Percentiles rank a stretch among this genome's conserved stretches.
phyloP scores from a whole-genome alignment of 345 rosid species.

The Brassica juncea region DNA sequence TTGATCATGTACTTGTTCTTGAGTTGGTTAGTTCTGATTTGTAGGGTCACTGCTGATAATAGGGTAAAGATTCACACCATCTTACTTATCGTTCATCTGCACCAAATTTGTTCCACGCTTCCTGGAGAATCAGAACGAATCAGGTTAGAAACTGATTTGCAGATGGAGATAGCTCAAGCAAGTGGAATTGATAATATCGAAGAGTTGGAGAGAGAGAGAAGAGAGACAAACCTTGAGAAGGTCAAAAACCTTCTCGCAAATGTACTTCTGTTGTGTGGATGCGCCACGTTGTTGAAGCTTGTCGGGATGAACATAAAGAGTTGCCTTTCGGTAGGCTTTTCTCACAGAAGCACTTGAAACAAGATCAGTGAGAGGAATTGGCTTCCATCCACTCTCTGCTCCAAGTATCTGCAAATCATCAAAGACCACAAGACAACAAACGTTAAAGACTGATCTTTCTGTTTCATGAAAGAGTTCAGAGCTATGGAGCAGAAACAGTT shows the following conservation, averaged over 20 bases:
- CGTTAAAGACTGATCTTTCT: not conserved
- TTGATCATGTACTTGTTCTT: slow-evolving; percentile 10
- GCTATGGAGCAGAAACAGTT: slow-evolving; percentile 17
- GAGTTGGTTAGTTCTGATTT: slow-evolving; percentile 16
- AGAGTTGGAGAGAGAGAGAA: not conserved
- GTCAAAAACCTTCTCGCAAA: slow-evolving; percentile 91
- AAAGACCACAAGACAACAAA: not conserved
- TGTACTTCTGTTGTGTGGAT: slow-evolving; percentile 82
- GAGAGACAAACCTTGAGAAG: slow-evolving; percentile 70
- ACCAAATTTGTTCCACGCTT: slow-evolving; percentile 73
- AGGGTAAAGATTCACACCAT: slow-evolving; percentile 13
- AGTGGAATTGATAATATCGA: not conserved
- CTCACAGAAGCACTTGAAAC: slow-evolving; percentile 69
- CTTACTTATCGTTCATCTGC: slow-evolving; percentile 52
- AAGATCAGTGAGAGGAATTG: slow-evolving; percentile 78
- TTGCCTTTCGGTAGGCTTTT: slow-evolving; percentile 91
- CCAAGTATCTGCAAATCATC: slow-evolving; percentile 71
- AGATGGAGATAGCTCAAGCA: not conserved
- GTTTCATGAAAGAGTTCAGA: not conserved
- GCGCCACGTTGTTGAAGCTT: slow-evolving; percentile 98
- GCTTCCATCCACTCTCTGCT: slow-evolving; percentile 92
- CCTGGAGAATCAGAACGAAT: slow-evolving; percentile 45
- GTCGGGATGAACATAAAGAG: slow-evolving; percentile 89
- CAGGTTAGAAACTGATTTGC: not conserved
- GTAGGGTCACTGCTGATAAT: not conserved